These are phyloP conservation scores for Cytospora schulzeri DNA, from an alignment of 2,329 filamentous ascomycete species.

Conservation along the genomic window DNA sequence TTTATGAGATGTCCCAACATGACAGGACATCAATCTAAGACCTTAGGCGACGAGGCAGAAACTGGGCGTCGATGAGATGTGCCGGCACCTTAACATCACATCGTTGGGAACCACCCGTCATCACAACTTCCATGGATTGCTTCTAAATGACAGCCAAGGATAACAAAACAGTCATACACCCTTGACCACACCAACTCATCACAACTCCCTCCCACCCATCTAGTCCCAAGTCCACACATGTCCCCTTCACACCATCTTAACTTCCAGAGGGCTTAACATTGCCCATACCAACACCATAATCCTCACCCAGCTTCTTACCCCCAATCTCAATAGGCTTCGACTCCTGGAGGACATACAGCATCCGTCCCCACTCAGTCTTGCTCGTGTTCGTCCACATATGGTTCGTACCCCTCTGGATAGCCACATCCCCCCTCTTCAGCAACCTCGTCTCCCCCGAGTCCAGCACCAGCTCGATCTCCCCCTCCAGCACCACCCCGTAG, in stretches of 20 bases:
- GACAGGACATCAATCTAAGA: too few relatives aligned
- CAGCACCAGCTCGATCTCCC: conserved; percentile 49
- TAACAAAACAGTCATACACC: too few relatives aligned
- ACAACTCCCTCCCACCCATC: too few relatives aligned
- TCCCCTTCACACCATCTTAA: neutral
- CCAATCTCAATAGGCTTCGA: conserved; percentile 33
- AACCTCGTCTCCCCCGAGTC: conserved; percentile 47
- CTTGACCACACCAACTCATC: too few relatives aligned
- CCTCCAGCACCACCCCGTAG: conserved; percentile 53
- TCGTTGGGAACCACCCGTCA: too few relatives aligned
- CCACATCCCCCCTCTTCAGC: conserved; percentile 49
- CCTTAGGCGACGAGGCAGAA: too few relatives aligned
- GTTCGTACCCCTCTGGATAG: conserved; percentile 51
- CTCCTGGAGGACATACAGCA: conserved; percentile 41
- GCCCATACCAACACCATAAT: conserved; percentile 31
- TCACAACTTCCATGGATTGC: too few relatives aligned
- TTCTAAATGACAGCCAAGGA: too few relatives aligned
- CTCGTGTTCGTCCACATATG: conserved; percentile 46
- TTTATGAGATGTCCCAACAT: too few relatives aligned
- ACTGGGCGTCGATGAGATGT: too few relatives aligned
- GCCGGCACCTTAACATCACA: too few relatives aligned
- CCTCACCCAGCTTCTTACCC: conserved; percentile 34
- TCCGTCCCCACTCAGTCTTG: conserved; percentile 44
- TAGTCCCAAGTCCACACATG: too few relatives aligned
- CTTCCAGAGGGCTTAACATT: conserved; percentile 28